Base-by-base conservation (phyloP, 2,329 filamentous ascomycete species). In the Paramyrothecium roridum region DNA sequence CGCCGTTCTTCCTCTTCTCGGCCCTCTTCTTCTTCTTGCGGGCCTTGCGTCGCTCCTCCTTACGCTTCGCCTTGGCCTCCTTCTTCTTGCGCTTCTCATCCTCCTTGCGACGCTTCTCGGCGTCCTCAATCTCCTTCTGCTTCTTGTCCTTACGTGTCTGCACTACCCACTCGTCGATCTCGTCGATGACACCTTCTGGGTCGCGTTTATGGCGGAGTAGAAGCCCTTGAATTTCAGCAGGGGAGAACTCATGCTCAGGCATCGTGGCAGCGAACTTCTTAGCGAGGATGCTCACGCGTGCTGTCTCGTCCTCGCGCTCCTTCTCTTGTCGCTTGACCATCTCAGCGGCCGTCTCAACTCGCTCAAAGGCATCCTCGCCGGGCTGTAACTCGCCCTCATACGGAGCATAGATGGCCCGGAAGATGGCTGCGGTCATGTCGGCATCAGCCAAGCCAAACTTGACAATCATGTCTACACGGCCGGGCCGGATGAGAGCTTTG, bases 401-500 rank as follows among this genome's bases (percentile, higher is more conserved):
- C 8, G 78, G 76, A 0, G 80, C 76, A 62, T 82, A 86, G 56
- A 86, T 83, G 58, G 82, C 81, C 3, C 74, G 74, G 73, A 85
- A 86, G 57, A 86, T 80, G 53, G 79, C 72, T 1, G 74, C 70
- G 2, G 72, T 76, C 76, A 86, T 85, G 16, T 66, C 73, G 2
- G 65, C 64, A 59, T 85, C 82, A 11, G 84, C 80, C 7, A 78
- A 74, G 50, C 76, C 77, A 62, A 86, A 86, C 55, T 80, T 74
- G 53, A 86, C 75, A 50, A 76, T 77, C 76, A 82, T 83, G 64
- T 87, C 84, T 8, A 87, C 76, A 7, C 84, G 80, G 1, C 84
- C 84, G 0, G 84, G 83, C 0, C 84, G 82, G 58, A 86, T 84
- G 19, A 87, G 75, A 0, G 84, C 84, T 58, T 80, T 80, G 71